Base-by-base conservation (phyloP, 2,329 filamentous ascomycete species). In the Trichoderma sp. region DNA sequence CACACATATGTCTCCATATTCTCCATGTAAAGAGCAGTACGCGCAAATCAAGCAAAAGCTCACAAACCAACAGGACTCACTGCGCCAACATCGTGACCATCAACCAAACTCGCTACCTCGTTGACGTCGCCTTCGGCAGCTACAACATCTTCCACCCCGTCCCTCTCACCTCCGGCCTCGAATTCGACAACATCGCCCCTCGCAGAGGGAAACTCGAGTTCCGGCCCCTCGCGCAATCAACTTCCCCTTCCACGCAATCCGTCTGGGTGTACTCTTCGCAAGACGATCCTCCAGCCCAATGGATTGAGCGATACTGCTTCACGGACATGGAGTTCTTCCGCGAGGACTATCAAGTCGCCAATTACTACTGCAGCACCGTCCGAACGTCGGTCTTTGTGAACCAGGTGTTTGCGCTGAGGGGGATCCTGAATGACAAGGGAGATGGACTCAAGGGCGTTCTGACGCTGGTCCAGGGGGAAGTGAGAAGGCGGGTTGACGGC, bases 121-220 rank as follows among this genome's bases (percentile, higher is more conserved):
- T 85, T 30, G 88, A 90, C 71, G 83, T 89, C 15, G 86, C 84
- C 28, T 89, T 88, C 69, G 87, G 87, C 21, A 80, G 79, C 61
- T 80, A 83, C 67, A 72, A 71, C 9, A 66, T 77, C 5, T 68
- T 71, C 28, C 52, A 67, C 1, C 78, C 79, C 4, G 58, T 80
- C 1, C 75, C 71, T 0, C 70, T 80, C 5, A 62, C 72, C 1
- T 24, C 70, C 51, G 69, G 67, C 17, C 21, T 67, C 61, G 68
- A 72, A 21, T 70, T 74, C 47, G 65, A 69, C 10, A 80, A 81
- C 43, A 76, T 87, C 7, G 76, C 77, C 0, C 79, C 80, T 2
- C 75, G 77, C 5, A 74, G 80, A 51, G 79, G 83, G 63, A 79
- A 79, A 7, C 74, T 88, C 34, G 71, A 76, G 54, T 71, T 76